These are phyloP conservation scores for Hypholoma fasciculare DNA, from an alignment of 768 basidiomycete genomes.

Conservation along the genomic window DNA sequence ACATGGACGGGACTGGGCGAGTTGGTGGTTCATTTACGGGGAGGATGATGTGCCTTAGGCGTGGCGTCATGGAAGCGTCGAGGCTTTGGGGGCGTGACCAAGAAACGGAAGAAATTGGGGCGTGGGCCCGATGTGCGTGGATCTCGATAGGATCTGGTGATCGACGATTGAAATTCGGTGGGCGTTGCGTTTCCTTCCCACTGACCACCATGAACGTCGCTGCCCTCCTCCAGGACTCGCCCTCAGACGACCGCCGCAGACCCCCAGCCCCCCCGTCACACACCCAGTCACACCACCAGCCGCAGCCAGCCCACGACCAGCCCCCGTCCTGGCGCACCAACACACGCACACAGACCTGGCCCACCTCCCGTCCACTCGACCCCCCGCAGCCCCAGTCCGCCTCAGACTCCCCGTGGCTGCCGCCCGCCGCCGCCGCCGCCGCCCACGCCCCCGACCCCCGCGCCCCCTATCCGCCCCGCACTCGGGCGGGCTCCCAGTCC, in stretches of 20 bases:
- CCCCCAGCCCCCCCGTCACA: not conserved
- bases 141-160: conserved; percentile 24
- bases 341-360: not conserved
- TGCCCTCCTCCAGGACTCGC: conserved; percentile 67
- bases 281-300: not conserved
- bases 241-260: conserved; percentile 51
- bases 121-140: not conserved
- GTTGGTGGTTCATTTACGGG: no score
- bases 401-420: conserved; percentile 2
- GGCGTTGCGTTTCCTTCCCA: conserved; percentile 13
- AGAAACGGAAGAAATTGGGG: not conserved
- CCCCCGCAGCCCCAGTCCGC: not conserved
- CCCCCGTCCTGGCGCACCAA: not conserved
- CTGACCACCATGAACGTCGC: conserved; percentile 61
- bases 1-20: no score
- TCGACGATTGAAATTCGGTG: conserved; percentile 19
- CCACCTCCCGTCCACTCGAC: conserved; percentile 1
- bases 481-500: conserved; percentile 14
- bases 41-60: not conserved
- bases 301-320: not conserved
- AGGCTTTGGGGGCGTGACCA: not conserved
- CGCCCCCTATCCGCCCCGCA: conserved; percentile 8
- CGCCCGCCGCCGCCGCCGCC: not conserved
- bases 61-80: not conserved
- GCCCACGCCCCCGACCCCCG: conserved; percentile 18